A percentile compares a stretch with the other conserved stretches of the same genome.
Evolutionary conservation across 805 yeast species (phyloP).

Genomic region (Starmerella kuoi): DNA sequence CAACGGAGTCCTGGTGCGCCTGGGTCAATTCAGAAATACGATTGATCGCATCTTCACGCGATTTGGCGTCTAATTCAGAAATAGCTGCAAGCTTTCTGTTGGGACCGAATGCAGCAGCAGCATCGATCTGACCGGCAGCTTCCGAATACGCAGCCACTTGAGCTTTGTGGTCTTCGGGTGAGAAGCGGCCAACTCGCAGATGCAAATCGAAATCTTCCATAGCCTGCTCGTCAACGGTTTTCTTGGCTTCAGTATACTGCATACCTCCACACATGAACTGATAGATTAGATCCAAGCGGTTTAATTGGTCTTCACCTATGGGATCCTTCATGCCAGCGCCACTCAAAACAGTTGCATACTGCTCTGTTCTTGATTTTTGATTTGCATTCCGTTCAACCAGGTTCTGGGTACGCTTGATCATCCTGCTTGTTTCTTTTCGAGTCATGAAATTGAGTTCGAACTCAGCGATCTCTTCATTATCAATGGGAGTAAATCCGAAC

Average conservation of each 20-base stretch:
- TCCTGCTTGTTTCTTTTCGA: conserved; percentile 52
- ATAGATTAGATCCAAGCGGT: conserved; percentile 44
- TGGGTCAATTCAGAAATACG: conserved; percentile 20
- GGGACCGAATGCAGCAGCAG: conserved; percentile 29
- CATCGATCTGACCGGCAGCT: conserved; percentile 32
- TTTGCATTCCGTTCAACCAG: conserved; percentile 33
- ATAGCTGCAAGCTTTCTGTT: conserved; percentile 26
- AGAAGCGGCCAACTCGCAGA: conserved; percentile 23
- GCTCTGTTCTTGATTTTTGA: conserved; percentile 28
- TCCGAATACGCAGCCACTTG: conserved; percentile 26
- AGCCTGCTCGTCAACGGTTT: conserved; percentile 42
- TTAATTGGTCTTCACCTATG: conserved; percentile 28
- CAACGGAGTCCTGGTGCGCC: conserved; percentile 11
- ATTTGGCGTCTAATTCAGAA: conserved; percentile 2
- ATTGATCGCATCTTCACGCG: conserved; percentile 9
- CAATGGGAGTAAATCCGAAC: conserved; percentile 55
- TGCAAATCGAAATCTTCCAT: conserved; percentile 33
- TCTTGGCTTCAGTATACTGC: conserved; percentile 42
- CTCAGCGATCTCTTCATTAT: conserved; percentile 39
- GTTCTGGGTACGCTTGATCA: conserved; percentile 38
- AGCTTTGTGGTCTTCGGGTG: conserved; percentile 28
- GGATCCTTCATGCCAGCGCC: conserved; percentile 22
- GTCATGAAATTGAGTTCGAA: conserved; percentile 50
- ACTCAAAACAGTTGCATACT: conserved; percentile 29
- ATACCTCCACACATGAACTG: conserved; percentile 51